Base-by-base conservation (phyloP, 2,329 filamentous ascomycete species). In the Endothia cerciana region DNA sequence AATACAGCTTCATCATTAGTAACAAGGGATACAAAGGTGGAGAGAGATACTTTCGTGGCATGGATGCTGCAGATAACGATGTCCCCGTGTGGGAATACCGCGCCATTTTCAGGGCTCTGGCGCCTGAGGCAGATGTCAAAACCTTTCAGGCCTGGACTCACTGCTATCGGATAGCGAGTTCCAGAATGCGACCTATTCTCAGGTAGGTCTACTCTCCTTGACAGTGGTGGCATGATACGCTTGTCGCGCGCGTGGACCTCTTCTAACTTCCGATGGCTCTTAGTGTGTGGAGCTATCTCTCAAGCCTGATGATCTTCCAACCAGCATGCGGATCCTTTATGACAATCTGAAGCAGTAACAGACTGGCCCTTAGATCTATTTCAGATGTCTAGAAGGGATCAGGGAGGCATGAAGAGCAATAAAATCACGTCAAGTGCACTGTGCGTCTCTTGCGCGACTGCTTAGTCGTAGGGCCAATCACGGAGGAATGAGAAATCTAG, bases 1-100 rank as follows among this genome's bases (percentile, higher is more conserved):
- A 2, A 2, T 28, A 11, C 17, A 56, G 58, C 6, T 45, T 56
- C 4, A 56, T 65, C 19, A 10, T 69, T 41, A 72, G 72, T 61
- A 72, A 72, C 41, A 65, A 67, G 19, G 67, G 68, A 45, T 71
- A 71, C 47, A 70, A n/a, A n/a, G n/a, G 65, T 7, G 65, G 68
- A 17, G 69, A 70, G 65, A 68, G 69, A 47, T 68, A 60, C 56
- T 68, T 70, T 55, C 43, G 65, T n/a, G 67, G 70, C 40, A 66
- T 65, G 65, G 56, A 66, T 7, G 64, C 65, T 2, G 30, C 56
- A 3, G 68, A 70, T 57, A 71, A 70, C 40, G 67, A 69, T 19
- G 62, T 71, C 3, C 65, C 67, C 3, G 63, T 56, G 47, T 69
- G 68, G 69, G 65, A 70, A n/a, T 71, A 71, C 43, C 22, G 33